Base-by-base conservation (phyloP, 2,329 filamentous ascomycete species). In the Microdochium trichocladiopsis region DNA sequence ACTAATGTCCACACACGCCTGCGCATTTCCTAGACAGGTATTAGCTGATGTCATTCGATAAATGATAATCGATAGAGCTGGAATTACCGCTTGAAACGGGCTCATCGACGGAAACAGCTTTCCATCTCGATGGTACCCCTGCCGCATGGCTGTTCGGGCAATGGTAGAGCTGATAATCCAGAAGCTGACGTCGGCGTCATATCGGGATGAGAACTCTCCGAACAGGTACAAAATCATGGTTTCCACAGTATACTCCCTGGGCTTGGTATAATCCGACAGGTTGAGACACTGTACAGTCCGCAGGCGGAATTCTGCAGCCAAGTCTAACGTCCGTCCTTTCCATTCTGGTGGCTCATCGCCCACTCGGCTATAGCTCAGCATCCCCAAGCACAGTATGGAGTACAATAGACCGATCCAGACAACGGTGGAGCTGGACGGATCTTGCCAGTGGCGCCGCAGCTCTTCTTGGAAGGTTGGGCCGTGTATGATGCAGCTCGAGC, bases 401-500 rank as follows among this genome's bases (percentile, higher is more conserved):
- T 89, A 93, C 12, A 91, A 77, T 55, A 92, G 68, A 1, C 87
- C 89, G 14, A 94, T 70, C 88, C 89, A 94, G 71, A 90, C 87
- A 53, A 90, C 74, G 1, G 84, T 80, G 4, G 87, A 86, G 58
- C 87, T 86, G 14, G 79, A 79, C 0, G 89, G 88, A 60, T 86
- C 83, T 61, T 84, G 72, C 88, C 88, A 93, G 63, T 85, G 80
- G 8, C 66, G 69, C 25, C 75, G 74, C 4, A 89, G 74, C 66
- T 88, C 81, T 61, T 86, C 82, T 62, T 93, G 84, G 62, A 96
- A 96, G 0, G 90, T 92, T 11, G 91, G 92, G 0, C 85, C 85
- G 62, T 95, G 90, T 50, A 94, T 80, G 57, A 94, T 84, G 63
- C 83, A 85, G 65, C 84, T 82, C n/a, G 80, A 78, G 37, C 81